Evolutionary conservation across 495 filamentous ascomycete genomes (phyloP), one percentile per base, ranked within the genome.

Genomic region (Xylaria castorea): DNA sequence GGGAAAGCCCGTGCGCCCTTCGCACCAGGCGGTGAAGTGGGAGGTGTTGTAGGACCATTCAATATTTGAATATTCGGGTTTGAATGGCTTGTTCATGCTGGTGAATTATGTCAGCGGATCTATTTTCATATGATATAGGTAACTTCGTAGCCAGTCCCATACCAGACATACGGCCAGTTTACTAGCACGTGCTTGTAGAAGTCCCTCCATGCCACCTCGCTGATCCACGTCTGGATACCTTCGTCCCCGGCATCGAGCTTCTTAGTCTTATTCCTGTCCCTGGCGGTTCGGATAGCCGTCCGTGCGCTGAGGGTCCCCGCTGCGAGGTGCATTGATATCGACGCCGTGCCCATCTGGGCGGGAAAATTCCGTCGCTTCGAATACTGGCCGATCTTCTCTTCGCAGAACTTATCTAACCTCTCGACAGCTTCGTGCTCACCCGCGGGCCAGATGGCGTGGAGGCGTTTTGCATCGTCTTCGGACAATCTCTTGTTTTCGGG

Each of bases 11-110:
- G 95, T 97, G 53, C 83, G 87, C 32, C 95, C 95, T 20, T 88
- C 81, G 66, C 88, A 89, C 95, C 95, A 98, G 40, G 89, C 88
- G 20, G 83, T 71, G 85, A 98, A 97, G 55, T 86, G 83, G 3
- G 87, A 84, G 4, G 81, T 57, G 79, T 92, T 81, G 79, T 95
- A 95, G 61, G 93, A 91, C 95, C 93, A 97, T 48, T 89, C 79
- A 72, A 97, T 92, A 74, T 94, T 89, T 55, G 93, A 89, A 81
- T 92, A 95, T 75, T 94, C 92, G 44, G 91, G 90, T 76, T 97
- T 97, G 87, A 95, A 97, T 16, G 94, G 92, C 75, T 96, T 97
- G 83, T 92, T 92, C 95, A 97, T 97, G 80, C 93, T 93, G 46
- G 25, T 30, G n/a, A 32, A 48, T 9, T 0, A 4, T 20, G 61